Percentiles rank a stretch among this genome's conserved stretches.
phyloP scores from a whole-genome alignment of 805 yeast genomes.

The Suhomyces vadensis region DNA sequence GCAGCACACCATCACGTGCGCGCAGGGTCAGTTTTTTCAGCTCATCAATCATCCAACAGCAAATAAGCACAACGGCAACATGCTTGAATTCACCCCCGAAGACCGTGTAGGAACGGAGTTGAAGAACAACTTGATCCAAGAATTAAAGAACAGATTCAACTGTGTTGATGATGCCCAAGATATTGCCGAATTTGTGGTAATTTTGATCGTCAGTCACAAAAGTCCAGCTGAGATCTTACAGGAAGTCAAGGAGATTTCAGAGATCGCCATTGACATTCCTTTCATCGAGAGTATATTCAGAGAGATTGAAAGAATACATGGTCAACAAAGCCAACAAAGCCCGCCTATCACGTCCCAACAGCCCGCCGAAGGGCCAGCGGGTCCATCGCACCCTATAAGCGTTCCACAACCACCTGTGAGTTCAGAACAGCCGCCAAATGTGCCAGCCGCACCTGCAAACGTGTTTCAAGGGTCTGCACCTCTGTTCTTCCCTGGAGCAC shows the following conservation, averaged over 20 bases:
- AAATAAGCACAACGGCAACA: slow-evolving; percentile 13
- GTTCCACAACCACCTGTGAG: slow-evolving; percentile 10
- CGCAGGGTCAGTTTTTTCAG: neutral
- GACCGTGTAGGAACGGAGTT: slow-evolving; percentile 40
- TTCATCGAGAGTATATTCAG: slow-evolving; percentile 59
- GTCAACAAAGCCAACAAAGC: slow-evolving; percentile 8
- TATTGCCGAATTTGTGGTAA: slow-evolving; percentile 73
- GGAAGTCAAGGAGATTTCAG: slow-evolving; percentile 63
- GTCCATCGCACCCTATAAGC: slow-evolving; percentile 4
- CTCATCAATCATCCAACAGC: neutral
- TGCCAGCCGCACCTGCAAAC: neutral
- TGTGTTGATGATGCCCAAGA: slow-evolving; percentile 48
- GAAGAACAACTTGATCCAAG: slow-evolving; percentile 35
- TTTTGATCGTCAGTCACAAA: slow-evolving; percentile 68
- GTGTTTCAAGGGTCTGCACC: slow-evolving; percentile 3
- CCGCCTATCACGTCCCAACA: slow-evolving; percentile 16
- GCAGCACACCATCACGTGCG: no score
- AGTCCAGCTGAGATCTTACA: slow-evolving; percentile 57
- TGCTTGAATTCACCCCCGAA: slow-evolving; percentile 36
- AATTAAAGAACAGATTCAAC: slow-evolving; percentile 35
- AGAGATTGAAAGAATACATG: slow-evolving; percentile 48
- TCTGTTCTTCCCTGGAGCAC: neutral
- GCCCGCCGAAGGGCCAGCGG: slow-evolving; percentile 6
- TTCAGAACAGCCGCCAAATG: slow-evolving; percentile 10
- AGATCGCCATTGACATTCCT: slow-evolving; percentile 55